Evolutionary conservation across 306 rosid species (phyloP), one percentile per base, ranked within the genome.

Genomic region (Casuarina cunninghamiana): DNA sequence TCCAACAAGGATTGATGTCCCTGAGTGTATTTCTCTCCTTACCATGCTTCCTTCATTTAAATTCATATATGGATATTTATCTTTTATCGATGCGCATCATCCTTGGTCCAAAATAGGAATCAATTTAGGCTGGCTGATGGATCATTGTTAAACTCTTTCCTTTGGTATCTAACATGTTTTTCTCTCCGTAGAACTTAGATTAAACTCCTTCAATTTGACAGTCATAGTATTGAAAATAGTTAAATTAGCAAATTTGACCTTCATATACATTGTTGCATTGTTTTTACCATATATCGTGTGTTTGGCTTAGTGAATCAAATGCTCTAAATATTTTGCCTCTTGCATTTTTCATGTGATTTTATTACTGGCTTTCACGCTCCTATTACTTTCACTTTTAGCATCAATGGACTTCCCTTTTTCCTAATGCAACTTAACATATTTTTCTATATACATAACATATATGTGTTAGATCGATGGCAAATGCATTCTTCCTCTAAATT

Each of bases 1-100:
- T 51, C 97, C 98, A 53, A 91, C 98, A 41, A 95, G 98, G 88
- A 95, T 92, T 54, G 91, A 95, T 78, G 91, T 88, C 74, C 93
- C 97, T 38, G 96, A 95, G 53, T 95, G 98, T 95, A 91, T 45
- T 93, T 84, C 82, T 69, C 77, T 57, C 76, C 51, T 78, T 75
- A 72, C 57, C 76, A 73, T 50, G 77, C 79, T 78, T 71, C 71
- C 71, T 53, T 65, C 75, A 35, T 53, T 54, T 72, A 53, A 5
- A 60, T 58, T 63, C 13, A 13, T 41, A 39, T 19, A 26, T 78
- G 51, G 73, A 67, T 67, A 49, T 46, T 12, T 57, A 37, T 53
- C 65, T 4, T 16, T 55, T 15, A 39, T 67, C 68, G 26, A 16
- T 39, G 63, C 53, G 44, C 10, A 43, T 44, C 32, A 10, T 62